These are phyloP conservation scores for Colletotrichum camelliae DNA, from an alignment of 2,329 filamentous ascomycete genomes.

Conservation along the genomic window DNA sequence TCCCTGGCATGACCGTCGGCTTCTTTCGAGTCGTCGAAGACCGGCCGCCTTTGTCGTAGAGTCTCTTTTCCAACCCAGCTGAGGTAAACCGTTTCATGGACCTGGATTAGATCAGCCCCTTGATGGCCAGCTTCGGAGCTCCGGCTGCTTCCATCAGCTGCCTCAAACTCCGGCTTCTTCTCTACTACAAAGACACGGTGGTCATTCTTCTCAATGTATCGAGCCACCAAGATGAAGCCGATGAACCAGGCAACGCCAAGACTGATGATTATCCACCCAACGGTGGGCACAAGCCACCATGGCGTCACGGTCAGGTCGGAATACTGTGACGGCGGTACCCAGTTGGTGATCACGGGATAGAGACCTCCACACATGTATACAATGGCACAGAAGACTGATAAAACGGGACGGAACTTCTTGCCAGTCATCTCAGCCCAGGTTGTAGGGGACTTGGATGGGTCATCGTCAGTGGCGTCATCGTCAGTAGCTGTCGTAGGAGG, in stretches of 20 bases:
- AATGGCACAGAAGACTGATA: conserved; percentile 34
- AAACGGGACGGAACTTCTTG: conserved; percentile 30
- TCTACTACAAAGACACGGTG: conserved; percentile 39
- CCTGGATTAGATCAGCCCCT: conserved; percentile 32
- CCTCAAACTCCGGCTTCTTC: conserved; percentile 38
- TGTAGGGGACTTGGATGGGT: conserved; percentile 14
- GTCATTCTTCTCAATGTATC: conserved; percentile 30
- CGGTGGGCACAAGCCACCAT: conserved; percentile 37
- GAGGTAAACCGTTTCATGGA: conserved; percentile 41
- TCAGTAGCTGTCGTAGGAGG: conserved; percentile 29
- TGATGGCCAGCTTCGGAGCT: neutral
- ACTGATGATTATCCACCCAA: conserved; percentile 34
- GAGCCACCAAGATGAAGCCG: conserved; percentile 36
- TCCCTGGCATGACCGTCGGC: neutral
- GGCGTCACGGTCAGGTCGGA: neutral
- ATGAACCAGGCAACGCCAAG: conserved; percentile 36
- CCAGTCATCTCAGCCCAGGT: conserved; percentile 38
- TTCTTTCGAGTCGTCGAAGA: conserved; percentile 2
- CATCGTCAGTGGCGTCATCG: neutral
- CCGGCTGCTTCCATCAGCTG: conserved; percentile 23
- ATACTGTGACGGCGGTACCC: conserved; percentile 30
- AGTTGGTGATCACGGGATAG: conserved; percentile 36
- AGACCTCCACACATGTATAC: conserved; percentile 36
- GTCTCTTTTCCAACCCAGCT: conserved; percentile 38
- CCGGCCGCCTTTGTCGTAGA: conserved; percentile 6